Percentiles rank a stretch among this genome's conserved stretches.
Conservation (phyloP, 495 filamentous ascomycete genomes). For the Hypomontagnella monticulosa region DNA sequence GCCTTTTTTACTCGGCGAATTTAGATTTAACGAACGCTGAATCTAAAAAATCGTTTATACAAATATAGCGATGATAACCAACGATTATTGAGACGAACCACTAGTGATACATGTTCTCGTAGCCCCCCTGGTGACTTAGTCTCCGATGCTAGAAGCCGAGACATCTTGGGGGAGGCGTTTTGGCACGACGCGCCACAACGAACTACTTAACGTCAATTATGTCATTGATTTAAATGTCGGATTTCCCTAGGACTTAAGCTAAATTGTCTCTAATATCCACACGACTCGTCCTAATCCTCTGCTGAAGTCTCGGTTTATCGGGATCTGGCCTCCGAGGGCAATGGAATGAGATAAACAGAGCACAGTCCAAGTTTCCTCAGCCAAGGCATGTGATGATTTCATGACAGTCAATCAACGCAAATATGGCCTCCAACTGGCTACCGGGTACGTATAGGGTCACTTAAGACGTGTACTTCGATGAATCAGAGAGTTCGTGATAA, state of each 20-base stretch:
- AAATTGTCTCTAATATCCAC: not conserved
- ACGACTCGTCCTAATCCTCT: not conserved
- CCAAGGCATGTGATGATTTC: constrained; percentile 24
- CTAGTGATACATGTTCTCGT: constrained; percentile 8
- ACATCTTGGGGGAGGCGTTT: constrained; percentile 26
- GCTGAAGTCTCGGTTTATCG: constrained; percentile 14
- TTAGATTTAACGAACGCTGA: constrained; percentile 3
- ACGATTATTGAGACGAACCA: constrained; percentile 8
- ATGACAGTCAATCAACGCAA: not conserved
- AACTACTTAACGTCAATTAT: constrained; percentile 23
- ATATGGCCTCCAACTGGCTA: not conserved
- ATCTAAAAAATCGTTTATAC: constrained; percentile 3
- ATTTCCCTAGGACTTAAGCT: constrained; percentile 13
- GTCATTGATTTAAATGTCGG: constrained; percentile 19
- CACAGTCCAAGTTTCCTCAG: not conserved
- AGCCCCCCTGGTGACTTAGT: constrained; percentile 8
- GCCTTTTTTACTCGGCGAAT: not conserved
- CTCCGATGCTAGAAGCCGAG: constrained; percentile 16
- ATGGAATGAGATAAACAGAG: constrained; percentile 13
- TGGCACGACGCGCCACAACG: constrained; percentile 18
- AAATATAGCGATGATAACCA: not conserved
- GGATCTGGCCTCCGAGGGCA: not conserved
- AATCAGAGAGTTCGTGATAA: no score
- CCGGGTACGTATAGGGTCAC: no score
- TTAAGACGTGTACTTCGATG: no score